Evolutionary conservation across 768 basidiomycete species (phyloP).

Genomic region (Russula olivacea): DNA sequence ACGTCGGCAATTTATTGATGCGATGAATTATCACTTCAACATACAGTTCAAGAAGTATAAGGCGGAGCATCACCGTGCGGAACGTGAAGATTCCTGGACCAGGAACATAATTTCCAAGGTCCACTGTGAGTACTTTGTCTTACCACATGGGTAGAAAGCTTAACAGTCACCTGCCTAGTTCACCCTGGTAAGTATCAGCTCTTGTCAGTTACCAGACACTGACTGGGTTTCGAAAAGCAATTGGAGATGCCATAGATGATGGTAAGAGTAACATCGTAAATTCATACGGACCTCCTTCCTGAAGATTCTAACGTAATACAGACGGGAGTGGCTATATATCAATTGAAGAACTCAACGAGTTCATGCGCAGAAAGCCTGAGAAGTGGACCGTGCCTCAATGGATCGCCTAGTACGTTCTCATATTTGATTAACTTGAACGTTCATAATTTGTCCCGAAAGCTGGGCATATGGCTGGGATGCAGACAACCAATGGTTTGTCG

Average conservation of each 20-base stretch:
- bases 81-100: conserved; percentile 19
- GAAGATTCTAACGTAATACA: background rate
- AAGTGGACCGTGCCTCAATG: conserved; percentile 21
- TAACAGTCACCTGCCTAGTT: background rate
- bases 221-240: conserved; percentile 7
- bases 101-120: conserved; percentile 14
- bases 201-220: background rate
- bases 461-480: conserved; percentile 24
- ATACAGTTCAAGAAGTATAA: conserved; percentile 19
- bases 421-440: background rate
- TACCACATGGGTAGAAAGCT: background rate
- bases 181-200: conserved; percentile 4
- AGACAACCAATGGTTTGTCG: conserved; percentile 16
- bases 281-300: background rate
- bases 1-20: conserved; percentile 15
- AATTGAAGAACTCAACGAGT: conserved; percentile 16
- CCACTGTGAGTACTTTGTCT: conserved; percentile 2
- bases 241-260: conserved; percentile 21
- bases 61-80: conserved; percentile 12
- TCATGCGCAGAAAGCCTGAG: conserved; percentile 16
- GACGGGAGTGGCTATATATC: conserved; percentile 19
- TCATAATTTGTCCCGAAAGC: background rate
- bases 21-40: conserved; percentile 15
- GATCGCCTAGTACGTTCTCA: conserved; percentile 13
- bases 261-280: conserved; percentile 1